Evolutionary conservation across 495 filamentous ascomycete species (phyloP), one percentile per base, ranked within the genome.

Genomic region (Hapsidospora chrysogenum): DNA sequence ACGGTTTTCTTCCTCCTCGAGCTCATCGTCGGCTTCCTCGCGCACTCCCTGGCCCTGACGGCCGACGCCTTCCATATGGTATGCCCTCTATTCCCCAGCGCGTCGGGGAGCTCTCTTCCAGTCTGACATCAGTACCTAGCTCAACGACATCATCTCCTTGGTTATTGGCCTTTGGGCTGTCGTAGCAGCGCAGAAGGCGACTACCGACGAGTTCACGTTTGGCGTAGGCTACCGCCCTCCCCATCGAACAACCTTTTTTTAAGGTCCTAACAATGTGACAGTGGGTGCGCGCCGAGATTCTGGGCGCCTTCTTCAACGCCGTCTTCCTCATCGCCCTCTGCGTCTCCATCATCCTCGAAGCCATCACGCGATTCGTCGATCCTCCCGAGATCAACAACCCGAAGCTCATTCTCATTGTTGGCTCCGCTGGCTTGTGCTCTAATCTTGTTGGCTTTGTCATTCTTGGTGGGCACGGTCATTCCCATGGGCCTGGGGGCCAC

Each of bases 51-150:
- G 41, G 89, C 89, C 13, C 68, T 97, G 37, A 81, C 92, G 48
- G 89, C 89, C 25, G 89, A 97, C 61, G 83, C 89, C 37, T 97
- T 96, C 60, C 89, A 97, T 49, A 97, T 97, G 89, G 80, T 86
- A 50, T 44, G 64, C 36, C 11, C 27, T 19, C 17, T 30, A 9
- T 35, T 40, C 28, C 26, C 10, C 11, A n/a, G n/a, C n/a, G n/a
- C n/a, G n/a, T n/a, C n/a, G n/a, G n/a, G n/a, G n/a, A n/a, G n/a
- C n/a, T n/a, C 11, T 2, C 17, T 18, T 17, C 35, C 14, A n/a
- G 9, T 47, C 17, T n/a, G n/a, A n/a, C n/a, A n/a, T n/a, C n/a
- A n/a, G n/a, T n/a, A 33, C 9, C n/a, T 35, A 83, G 79, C 64
- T 97, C 17, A 97, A 97, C 54, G 89, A 97, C 74, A 85, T 97